Evolutionary conservation across 805 yeast genomes (phyloP).

Genomic region (Lipomyces yamanashiensis): DNA sequence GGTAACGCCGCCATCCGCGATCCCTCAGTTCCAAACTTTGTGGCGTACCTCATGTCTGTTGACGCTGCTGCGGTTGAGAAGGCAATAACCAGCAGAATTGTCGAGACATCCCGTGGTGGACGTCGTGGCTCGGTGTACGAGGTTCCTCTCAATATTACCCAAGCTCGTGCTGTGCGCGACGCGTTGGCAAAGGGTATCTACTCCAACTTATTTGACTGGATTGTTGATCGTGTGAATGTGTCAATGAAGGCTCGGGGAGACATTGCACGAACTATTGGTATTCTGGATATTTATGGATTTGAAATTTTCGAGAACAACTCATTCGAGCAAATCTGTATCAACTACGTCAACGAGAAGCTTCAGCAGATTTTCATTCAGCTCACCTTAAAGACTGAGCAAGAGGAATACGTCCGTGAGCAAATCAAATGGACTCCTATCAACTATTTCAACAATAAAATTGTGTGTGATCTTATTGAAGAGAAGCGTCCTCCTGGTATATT

Average conservation of each 20-base stretch:
- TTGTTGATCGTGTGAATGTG: slow-evolving; percentile 84
- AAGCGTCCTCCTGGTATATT: slow-evolving; percentile 94
- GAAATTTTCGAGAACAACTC: slow-evolving; percentile 96
- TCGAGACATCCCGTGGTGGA: slow-evolving; percentile 90
- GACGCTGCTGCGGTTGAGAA: slow-evolving; percentile 66
- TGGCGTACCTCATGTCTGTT: slow-evolving; percentile 87
- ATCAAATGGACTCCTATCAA: slow-evolving; percentile 98
- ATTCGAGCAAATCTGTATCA: slow-evolving; percentile 95
- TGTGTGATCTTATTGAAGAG: slow-evolving; percentile 93
- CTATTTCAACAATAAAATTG: slow-evolving; percentile 93
- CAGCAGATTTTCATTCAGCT: slow-evolving; percentile 97
- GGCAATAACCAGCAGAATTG: slow-evolving; percentile 75
- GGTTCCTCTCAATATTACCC: slow-evolving; percentile 87
- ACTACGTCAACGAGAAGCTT: slow-evolving; percentile 87
- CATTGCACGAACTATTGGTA: slow-evolving; percentile 79
- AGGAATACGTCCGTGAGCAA: slow-evolving; percentile 92
- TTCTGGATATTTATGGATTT: slow-evolving; percentile 95
- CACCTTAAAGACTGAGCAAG: slow-evolving; percentile 96
- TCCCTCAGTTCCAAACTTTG: slow-evolving; percentile 88
- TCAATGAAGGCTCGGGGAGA: slow-evolving; percentile 64
- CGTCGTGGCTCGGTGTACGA: slow-evolving; percentile 91
- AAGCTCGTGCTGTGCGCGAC: slow-evolving; percentile 89
- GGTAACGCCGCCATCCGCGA: slow-evolving; percentile 86
- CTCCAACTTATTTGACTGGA: slow-evolving; percentile 94
- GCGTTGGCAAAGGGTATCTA: slow-evolving; percentile 94